phyloP scores from a whole-genome alignment of 108 stramenopile species.

The Cyclostephanos invisitatus region DNA sequence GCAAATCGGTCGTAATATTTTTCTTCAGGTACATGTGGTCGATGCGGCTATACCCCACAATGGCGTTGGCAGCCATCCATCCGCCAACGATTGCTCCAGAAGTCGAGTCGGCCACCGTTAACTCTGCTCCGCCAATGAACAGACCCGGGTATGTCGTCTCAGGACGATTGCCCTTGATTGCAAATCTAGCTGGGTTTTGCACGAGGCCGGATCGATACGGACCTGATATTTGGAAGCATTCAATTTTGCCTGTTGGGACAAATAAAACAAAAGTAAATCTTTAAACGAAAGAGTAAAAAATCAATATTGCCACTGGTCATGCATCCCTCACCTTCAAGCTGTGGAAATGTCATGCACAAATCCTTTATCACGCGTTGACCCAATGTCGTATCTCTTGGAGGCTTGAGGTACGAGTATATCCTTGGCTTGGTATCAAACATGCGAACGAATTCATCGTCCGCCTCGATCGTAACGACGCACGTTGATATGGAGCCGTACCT shows the following conservation, averaged over 20 bases:
- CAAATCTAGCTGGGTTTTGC: constrained; percentile 81
- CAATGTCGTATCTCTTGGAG: constrained; percentile 48
- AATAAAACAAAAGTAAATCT: neutral
- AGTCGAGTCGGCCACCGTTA: constrained; percentile 84
- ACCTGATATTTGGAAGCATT: constrained; percentile 48
- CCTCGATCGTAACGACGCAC: constrained; percentile 90
- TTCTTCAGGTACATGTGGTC: constrained; percentile 82
- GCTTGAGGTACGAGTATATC: constrained; percentile 63
- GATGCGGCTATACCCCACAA: constrained; percentile 72
- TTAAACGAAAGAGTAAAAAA: neutral
- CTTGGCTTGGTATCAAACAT: constrained; percentile 83
- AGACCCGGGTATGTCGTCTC: constrained; percentile 80
- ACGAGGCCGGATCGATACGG: constrained; percentile 69
- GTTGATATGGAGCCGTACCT: constrained; percentile 71
- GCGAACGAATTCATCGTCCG: constrained; percentile 88
- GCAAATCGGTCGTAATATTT: constrained; percentile 81
- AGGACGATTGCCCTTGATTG: constrained; percentile 83
- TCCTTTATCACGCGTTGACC: constrained; percentile 68
- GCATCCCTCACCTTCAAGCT: constrained; percentile 60
- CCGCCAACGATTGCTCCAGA: constrained; percentile 76
- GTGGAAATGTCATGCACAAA: constrained; percentile 67
- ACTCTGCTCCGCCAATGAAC: constrained; percentile 75
- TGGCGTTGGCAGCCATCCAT: constrained; percentile 86
- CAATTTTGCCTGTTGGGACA: constrained; percentile 45
- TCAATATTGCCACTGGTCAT: neutral